Percentiles rank a stretch among this genome's conserved stretches.
These are phyloP conservation scores for Kluyveromyces siamensis DNA, from an alignment of 805 yeast species.

Conservation along the genomic window DNA sequence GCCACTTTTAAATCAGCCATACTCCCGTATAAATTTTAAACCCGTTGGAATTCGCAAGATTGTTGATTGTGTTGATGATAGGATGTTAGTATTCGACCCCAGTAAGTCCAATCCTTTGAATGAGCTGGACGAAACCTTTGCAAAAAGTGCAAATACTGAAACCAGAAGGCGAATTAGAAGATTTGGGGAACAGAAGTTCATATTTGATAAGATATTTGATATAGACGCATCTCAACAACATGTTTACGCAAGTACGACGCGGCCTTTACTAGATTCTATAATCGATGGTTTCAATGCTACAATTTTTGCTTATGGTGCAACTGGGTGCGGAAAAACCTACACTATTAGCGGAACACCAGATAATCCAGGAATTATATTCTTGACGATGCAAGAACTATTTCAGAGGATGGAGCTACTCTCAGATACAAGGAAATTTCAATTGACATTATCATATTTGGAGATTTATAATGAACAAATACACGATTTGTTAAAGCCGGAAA, in stretches of 20 bases:
- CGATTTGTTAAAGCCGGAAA: conserved; percentile 61
- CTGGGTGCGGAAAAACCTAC: conserved; percentile 96
- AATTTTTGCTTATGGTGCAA: conserved; percentile 93
- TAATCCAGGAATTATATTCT: conserved; percentile 70
- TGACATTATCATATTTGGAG: conserved; percentile 69
- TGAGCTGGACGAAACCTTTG: conserved; percentile 20
- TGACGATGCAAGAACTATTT: conserved; percentile 72
- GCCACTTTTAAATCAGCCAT: not conserved
- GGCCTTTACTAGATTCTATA: conserved; percentile 63
- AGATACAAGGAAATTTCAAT: conserved; percentile 49
- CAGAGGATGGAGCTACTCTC: conserved; percentile 44
- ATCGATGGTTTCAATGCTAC: conserved; percentile 85
- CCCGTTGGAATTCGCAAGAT: conserved; percentile 58
- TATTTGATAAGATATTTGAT: conserved; percentile 74
- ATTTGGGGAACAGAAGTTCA: conserved; percentile 58
- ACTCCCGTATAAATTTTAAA: conserved; percentile 2
- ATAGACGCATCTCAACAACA: conserved; percentile 54
- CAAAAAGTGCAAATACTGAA: conserved; percentile 10
- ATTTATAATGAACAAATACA: conserved; percentile 85
- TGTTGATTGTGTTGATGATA: conserved; percentile 72
- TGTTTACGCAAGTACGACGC: conserved; percentile 57
- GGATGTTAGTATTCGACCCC: conserved; percentile 83
- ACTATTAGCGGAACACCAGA: conserved; percentile 72
- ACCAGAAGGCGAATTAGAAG: conserved; percentile 14
- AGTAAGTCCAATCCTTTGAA: conserved; percentile 54